phyloP scores from a whole-genome alignment of 2,329 filamentous ascomycete species.

The Phialophora macrospora region DNA sequence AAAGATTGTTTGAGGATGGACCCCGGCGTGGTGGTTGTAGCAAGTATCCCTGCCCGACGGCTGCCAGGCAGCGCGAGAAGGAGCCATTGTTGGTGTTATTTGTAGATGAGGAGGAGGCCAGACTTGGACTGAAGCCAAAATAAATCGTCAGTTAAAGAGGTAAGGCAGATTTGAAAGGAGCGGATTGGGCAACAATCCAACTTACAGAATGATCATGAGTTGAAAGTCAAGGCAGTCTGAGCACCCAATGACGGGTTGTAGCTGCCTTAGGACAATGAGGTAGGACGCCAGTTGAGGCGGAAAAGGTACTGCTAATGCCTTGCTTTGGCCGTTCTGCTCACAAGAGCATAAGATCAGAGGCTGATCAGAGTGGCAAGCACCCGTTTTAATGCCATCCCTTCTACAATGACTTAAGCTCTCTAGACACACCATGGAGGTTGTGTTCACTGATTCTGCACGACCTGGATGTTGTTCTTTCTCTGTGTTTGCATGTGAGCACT shows the following conservation, averaged over 20 bases:
- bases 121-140: not conserved
- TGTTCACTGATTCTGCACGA: conserved; percentile 49
- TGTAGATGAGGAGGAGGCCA: not conserved
- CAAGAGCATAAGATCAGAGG: not conserved
- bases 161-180: not conserved
- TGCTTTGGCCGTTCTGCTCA: conserved; percentile 1
- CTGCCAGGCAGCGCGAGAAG: not conserved
- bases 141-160: not conserved
- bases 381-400: not conserved
- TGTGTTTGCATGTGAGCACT: conserved; percentile 37
- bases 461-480: conserved; percentile 58
- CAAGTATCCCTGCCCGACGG: conserved; percentile 2
- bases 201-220: not conserved
- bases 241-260: not conserved
- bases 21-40: conserved; percentile 2
- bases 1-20: conserved; percentile 11
- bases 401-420: not conserved
- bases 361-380: not conserved
- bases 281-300: not conserved
- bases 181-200: not conserved
- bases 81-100: not conserved
- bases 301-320: not conserved
- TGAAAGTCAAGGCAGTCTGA: not conserved
- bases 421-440: not conserved
- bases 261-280: not conserved